A percentile compares a stretch with the other conserved stretches of the same genome.
Evolutionary conservation across 2,329 filamentous ascomycete species (phyloP).

Genomic region (Chaetomium globosum): DNA sequence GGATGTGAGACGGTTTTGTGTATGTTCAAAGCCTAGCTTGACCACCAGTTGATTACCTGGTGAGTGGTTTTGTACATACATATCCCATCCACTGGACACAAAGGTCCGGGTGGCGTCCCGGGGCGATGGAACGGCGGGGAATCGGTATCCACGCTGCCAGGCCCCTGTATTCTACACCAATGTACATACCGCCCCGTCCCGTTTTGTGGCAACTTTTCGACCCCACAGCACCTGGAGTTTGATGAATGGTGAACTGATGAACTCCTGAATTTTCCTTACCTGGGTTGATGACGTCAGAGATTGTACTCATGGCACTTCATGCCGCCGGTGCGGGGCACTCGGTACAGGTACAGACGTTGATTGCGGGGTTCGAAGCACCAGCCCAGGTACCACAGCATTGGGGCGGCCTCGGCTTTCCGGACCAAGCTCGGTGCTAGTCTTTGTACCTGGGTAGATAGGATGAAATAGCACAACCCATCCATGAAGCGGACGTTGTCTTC

Average conservation of each 20-base stretch:
- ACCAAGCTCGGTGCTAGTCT: too few relatives aligned
- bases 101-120: slow-evolving; percentile 19
- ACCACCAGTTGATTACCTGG: neutral
- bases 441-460: too few relatives aligned
- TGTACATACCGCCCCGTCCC: neutral
- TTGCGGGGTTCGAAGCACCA: neutral
- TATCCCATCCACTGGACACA: neutral
- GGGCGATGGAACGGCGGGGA: slow-evolving; percentile 2
- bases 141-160: too few relatives aligned
- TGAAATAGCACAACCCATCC: too few relatives aligned
- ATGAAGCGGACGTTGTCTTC: neutral
- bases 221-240: neutral
- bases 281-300: slow-evolving; percentile 32
- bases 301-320: slow-evolving; percentile 28
- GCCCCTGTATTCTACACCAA: neutral
- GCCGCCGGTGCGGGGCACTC: slow-evolving; percentile 22
- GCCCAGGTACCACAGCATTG: neutral
- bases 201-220: neutral
- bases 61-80: neutral
- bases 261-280: neutral
- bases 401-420: neutral
- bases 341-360: neutral
- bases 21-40: neutral
- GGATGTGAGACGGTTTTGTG: neutral
- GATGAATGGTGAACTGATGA: neutral